Evolutionary conservation across 805 yeast species (phyloP).

Genomic region (Ogataea corticis): DNA sequence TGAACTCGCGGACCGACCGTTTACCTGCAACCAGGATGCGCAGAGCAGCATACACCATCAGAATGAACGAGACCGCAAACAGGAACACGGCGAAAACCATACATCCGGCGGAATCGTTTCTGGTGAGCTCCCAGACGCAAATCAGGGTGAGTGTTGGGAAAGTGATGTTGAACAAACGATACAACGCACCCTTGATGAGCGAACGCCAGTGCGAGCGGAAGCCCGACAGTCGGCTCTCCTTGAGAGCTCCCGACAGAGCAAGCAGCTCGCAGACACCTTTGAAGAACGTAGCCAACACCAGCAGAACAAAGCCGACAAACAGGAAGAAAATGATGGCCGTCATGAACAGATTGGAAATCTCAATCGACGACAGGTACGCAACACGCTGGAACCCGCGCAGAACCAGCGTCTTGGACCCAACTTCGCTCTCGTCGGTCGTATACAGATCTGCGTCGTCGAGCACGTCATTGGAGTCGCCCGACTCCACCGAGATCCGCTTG

Average conservation of each 20-base stretch:
- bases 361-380: slow-evolving; percentile 79
- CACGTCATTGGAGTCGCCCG: slow-evolving; percentile 47
- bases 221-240: slow-evolving; percentile 65
- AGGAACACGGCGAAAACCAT: slow-evolving; percentile 77
- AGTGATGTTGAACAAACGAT: slow-evolving; percentile 78
- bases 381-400: slow-evolving; percentile 93
- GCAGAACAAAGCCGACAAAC: slow-evolving; percentile 66
- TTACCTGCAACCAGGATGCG: slow-evolving; percentile 77
- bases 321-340: slow-evolving; percentile 85
- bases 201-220: slow-evolving; percentile 81
- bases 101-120: slow-evolving; percentile 79
- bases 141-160: slow-evolving; percentile 84
- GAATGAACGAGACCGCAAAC: slow-evolving; percentile 53
- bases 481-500: slow-evolving; percentile 41
- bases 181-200: slow-evolving; percentile 86
- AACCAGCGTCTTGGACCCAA: slow-evolving; percentile 71
- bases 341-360: slow-evolving; percentile 80
- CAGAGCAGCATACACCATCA: slow-evolving; percentile 70
- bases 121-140: slow-evolving; percentile 87
- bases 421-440: slow-evolving; percentile 68
- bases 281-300: slow-evolving; percentile 57
- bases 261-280: slow-evolving; percentile 69
- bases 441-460: slow-evolving; percentile 54
- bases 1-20: slow-evolving; percentile 67
- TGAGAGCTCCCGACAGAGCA: slow-evolving; percentile 57